A percentile compares a stretch with the other conserved stretches of the same genome.
Conservation (phyloP, 176 grass and related monocot genomes). For the Bolboschoenus planiculmis region DNA sequence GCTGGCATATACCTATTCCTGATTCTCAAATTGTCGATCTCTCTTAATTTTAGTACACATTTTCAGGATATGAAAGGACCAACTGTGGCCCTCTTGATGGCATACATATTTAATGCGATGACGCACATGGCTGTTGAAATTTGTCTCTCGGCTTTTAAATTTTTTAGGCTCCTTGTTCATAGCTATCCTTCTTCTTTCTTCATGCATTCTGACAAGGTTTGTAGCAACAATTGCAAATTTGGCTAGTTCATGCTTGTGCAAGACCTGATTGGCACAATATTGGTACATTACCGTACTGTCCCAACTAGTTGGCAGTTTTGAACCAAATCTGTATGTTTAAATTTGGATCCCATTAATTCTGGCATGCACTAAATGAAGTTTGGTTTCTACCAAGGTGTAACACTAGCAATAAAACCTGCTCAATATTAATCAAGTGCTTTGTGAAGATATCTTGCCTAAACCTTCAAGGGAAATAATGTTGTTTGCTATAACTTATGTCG, state of each 20-base stretch:
- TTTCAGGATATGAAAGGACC: constrained; percentile 72
- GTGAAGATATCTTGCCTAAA: neutral
- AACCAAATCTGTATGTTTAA: constrained; percentile 16
- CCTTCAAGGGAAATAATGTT: neutral
- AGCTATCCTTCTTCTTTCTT: constrained; percentile 71
- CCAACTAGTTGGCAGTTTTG: neutral
- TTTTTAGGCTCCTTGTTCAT: constrained; percentile 73
- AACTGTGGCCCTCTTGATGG: constrained; percentile 61
- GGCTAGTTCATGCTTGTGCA: neutral
- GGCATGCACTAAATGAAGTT: neutral
- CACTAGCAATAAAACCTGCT: neutral
- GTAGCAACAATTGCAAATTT: neutral
- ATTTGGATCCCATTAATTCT: neutral
- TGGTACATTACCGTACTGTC: constrained; percentile 13
- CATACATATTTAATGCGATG: constrained; percentile 85
- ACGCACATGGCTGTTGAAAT: constrained; percentile 75
- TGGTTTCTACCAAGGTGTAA: neutral
- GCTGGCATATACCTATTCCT: neutral
- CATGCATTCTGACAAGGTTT: constrained; percentile 70
- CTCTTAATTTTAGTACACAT: neutral
- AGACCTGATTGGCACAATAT: neutral
- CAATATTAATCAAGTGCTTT: neutral
- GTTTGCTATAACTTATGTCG: too few species aligned
- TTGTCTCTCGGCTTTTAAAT: constrained; percentile 77
- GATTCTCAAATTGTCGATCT: neutral